Conservation (phyloP, 805 yeast species). For the Pichia paraexigua region DNA sequence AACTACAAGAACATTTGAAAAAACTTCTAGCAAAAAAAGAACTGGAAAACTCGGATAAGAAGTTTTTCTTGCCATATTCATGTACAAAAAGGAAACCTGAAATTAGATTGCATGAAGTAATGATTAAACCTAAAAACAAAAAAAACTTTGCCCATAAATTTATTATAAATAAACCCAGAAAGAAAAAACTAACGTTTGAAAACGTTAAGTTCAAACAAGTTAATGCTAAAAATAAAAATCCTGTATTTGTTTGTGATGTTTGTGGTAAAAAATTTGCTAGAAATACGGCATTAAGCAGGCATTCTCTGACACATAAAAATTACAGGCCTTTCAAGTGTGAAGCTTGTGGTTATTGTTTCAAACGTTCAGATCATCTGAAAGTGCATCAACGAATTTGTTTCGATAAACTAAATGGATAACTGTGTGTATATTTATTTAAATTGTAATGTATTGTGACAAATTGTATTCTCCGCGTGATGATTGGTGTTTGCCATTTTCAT, state of each 20-base stretch:
- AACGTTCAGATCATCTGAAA: conserved; percentile 23
- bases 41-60: not conserved
- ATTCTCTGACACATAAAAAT: conserved; percentile 21
- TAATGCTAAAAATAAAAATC: not conserved
- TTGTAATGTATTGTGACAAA: not conserved
- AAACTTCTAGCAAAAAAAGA: not conserved
- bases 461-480: conserved; percentile 1
- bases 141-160: not conserved
- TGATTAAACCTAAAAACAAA: not conserved
- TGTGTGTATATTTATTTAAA: not conserved
- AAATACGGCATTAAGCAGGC: conserved; percentile 22
- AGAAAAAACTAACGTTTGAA: not conserved
- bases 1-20: conserved; percentile 1
- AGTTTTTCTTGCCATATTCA: not conserved
- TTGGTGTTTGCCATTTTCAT: not conserved
- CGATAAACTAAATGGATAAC: not conserved
- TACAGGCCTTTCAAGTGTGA: conserved; percentile 22
- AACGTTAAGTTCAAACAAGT: no score
- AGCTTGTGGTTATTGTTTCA: conserved; percentile 22
- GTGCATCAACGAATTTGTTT: conserved; percentile 15
- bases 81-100: not conserved
- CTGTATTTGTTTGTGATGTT: conserved; percentile 16
- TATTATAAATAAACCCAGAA: not conserved
- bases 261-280: conserved; percentile 23
- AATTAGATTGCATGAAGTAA: not conserved